Base-by-base conservation (phyloP, 2,329 filamentous ascomycete genomes). In the Aspergillus floridensis region DNA sequence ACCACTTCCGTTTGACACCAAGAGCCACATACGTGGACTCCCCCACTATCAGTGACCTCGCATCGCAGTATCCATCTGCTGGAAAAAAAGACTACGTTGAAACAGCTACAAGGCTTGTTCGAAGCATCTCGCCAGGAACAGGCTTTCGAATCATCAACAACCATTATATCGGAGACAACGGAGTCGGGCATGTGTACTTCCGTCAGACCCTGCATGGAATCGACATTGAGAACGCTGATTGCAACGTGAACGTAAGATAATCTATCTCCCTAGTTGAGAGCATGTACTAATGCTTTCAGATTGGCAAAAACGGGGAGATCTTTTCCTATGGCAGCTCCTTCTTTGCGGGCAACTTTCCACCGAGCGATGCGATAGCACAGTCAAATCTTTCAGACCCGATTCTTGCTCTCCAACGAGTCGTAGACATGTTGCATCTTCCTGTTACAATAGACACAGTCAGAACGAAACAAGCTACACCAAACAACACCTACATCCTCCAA, bases 171-270 rank as follows among this genome's bases (percentile, higher is more conserved):
- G 63, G 61, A 19, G 46, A 56, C 52, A 65, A 63, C 24, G 63
- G 61, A 1, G 49, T 65, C 22, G 61, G 61, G 5, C 63, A 65
- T 29, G 61, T 65, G 24, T 48, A 62, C n/a, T 59, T 63, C 41
- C 59, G 57, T 8, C 63, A 65, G 35, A 63, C 59, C 1, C 53
- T 49, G 5, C 57, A 63, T 49, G 61, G 38, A 16, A 49, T 63
- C 11, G 63, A 65, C n/a, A 62, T 63, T 49, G 61, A 60, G 52
- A 63, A 65, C 55, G 61, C 61, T 2, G 56, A 65, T 22, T 59
- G 62, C 47, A 63, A 65, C n/a, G 63, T 63, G 35, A 65, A 65
- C 41, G 63, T 65, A 52, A 6, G 59, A 16, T 7, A 19, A 44
- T 10, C 38, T 12, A 19, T 19, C 2, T 10, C 5, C 16, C 6